Conservation (phyloP, 2,329 filamentous ascomycete genomes). For the Sporothrix protearum region DNA sequence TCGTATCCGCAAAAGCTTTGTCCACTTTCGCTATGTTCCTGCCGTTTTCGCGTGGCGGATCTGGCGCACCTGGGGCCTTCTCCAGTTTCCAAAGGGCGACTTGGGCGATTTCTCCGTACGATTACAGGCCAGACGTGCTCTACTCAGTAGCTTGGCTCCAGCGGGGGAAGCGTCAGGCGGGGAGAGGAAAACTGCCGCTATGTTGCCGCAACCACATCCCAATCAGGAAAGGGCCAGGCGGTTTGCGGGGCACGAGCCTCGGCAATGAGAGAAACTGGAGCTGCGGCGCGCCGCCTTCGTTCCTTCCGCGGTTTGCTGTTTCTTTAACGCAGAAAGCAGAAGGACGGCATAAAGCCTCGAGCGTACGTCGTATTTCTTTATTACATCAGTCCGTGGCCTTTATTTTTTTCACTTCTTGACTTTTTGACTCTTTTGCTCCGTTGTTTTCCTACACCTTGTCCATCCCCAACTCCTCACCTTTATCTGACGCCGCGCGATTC, state of each 20-base stretch:
- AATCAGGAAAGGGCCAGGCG: slow-evolving; percentile 13
- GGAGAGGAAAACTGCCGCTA: slow-evolving; percentile 20
- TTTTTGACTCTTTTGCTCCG: not conserved
- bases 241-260: slow-evolving; percentile 17
- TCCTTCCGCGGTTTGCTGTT: not conserved
- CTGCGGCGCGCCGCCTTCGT: not conserved
- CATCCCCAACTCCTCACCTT: not conserved
- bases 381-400: not conserved
- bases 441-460: not conserved
- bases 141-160: slow-evolving; percentile 9
- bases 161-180: slow-evolving; percentile 20
- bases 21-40: slow-evolving; percentile 17
- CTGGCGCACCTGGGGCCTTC: not conserved
- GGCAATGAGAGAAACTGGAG: slow-evolving; percentile 16
- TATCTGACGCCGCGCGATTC: not conserved
- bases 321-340: not conserved
- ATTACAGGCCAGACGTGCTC: not conserved
- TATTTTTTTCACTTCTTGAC: no score
- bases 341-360: not conserved
- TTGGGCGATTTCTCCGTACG: slow-evolving; percentile 1
- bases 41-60: slow-evolving; percentile 10
- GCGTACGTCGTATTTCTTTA: not conserved
- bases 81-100: not conserved
- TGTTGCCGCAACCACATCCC: slow-evolving; percentile 20
- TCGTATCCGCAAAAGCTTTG: not conserved